Evolutionary conservation across 768 basidiomycete genomes (phyloP).

Genomic region (Suillus alpinus): DNA sequence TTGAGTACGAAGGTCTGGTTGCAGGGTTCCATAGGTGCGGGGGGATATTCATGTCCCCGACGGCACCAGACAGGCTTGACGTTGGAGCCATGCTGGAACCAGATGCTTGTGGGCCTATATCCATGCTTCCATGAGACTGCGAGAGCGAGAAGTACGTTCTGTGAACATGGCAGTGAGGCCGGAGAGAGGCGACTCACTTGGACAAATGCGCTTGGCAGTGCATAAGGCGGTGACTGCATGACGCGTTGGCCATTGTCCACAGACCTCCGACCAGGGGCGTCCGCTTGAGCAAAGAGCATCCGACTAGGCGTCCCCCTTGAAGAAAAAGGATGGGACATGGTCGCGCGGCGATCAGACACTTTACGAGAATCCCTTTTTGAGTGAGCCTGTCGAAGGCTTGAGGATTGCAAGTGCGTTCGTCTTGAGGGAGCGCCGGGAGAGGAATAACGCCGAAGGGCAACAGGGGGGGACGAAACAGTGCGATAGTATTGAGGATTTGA

Average conservation of each 20-base stretch:
- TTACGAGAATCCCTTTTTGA: slow-evolving; percentile 25
- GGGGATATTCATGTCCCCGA: slow-evolving; percentile 50
- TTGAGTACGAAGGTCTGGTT: slow-evolving; percentile 18
- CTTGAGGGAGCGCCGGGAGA: slow-evolving; percentile 30
- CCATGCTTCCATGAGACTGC: slow-evolving; percentile 20
- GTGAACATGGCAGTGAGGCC: not conserved
- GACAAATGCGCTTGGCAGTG: slow-evolving; percentile 33
- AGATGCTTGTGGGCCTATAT: slow-evolving; percentile 30
- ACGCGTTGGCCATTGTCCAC: slow-evolving; percentile 37
- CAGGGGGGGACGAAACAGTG: slow-evolving; percentile 25
- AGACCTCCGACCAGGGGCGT: slow-evolving; percentile 35
- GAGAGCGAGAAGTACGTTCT: slow-evolving; percentile 20
- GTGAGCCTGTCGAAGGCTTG: slow-evolving; percentile 12
- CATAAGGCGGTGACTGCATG: slow-evolving; percentile 27
- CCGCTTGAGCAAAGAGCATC: slow-evolving; percentile 28
- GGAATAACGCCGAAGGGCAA: slow-evolving; percentile 31
- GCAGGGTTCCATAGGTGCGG: slow-evolving; percentile 30
- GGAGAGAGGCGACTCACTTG: slow-evolving; percentile 29
- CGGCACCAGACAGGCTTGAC: slow-evolving; percentile 58
- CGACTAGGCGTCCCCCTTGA: slow-evolving; percentile 27
- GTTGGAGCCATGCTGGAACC: slow-evolving; percentile 43
- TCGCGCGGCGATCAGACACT: slow-evolving; percentile 28
- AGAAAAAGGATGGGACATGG: slow-evolving; percentile 11
- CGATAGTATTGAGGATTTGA: slow-evolving; percentile 16
- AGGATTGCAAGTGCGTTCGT: slow-evolving; percentile 39